Percentiles rank a stretch among this genome's conserved stretches.
Conservation (phyloP, 1,139 yeast species). For the Fermentozyma sake region DNA sequence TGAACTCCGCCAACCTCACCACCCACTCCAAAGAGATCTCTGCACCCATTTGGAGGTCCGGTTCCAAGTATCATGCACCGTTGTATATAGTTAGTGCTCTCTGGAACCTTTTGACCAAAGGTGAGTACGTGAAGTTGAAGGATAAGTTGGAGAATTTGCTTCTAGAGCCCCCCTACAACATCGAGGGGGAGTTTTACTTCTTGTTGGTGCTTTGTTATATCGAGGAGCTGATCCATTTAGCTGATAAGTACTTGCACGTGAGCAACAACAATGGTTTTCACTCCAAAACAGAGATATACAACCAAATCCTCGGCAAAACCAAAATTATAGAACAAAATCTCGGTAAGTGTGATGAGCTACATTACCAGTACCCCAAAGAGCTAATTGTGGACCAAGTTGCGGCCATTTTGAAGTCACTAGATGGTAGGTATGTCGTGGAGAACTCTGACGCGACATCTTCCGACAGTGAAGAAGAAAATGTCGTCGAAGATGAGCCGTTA, state of each 20-base stretch:
- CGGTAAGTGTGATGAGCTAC: slow-evolving; percentile 23
- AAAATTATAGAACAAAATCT: slow-evolving; percentile 6
- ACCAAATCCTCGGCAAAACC: neutral
- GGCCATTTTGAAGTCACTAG: no score
- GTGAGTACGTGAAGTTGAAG: slow-evolving; percentile 21
- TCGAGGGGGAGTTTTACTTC: slow-evolving; percentile 39
- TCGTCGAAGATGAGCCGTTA: no score
- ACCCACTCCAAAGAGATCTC: slow-evolving; percentile 10
- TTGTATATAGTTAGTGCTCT: slow-evolving; percentile 31
- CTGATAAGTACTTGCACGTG: slow-evolving; percentile 3
- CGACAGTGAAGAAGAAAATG: slow-evolving; percentile 3
- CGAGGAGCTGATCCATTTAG: slow-evolving; percentile 13
- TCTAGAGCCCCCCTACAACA: slow-evolving; percentile 41
- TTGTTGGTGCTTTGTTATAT: slow-evolving; percentile 27
- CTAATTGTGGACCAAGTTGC: slow-evolving; percentile 6
- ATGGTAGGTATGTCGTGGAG: no score
- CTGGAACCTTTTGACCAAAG: slow-evolving; percentile 30
- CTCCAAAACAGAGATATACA: neutral
- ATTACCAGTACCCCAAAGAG: slow-evolving; percentile 26
- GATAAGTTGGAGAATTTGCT: slow-evolving; percentile 36
- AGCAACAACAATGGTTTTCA: neutral
- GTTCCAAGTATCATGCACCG: slow-evolving; percentile 34
- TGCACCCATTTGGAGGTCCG: slow-evolving; percentile 40
- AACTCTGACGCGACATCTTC: slow-evolving; percentile 3
- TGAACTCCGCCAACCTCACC: slow-evolving; percentile 7